Evolutionary conservation across 306 rosid species (phyloP), one percentile per base, ranked within the genome.

Genomic region (Acacia confusa): DNA sequence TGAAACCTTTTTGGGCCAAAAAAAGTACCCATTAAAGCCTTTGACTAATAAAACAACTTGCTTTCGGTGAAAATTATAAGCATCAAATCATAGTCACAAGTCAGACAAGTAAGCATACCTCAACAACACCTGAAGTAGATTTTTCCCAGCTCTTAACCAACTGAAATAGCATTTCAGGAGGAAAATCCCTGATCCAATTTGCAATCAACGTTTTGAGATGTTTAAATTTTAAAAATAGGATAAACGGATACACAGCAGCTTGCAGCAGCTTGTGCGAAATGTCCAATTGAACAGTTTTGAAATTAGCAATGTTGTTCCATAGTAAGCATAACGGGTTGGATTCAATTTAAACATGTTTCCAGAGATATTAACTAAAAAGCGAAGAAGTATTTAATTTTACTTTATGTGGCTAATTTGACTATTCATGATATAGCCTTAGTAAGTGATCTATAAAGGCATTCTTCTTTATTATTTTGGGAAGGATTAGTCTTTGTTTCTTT

Each of bases 131-230:
- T 63, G 78, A 80, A 34, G 91, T 89, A 78, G 87, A 76, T 47
- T 86, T 86, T 88, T 87, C 88, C 99, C 98, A 95, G 80, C 85
- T 85, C 84, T 85, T 78, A 32, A 93, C 87, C 90, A 95, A 78
- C 83, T 83, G 92, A 78, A 70, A 77, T 55, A 95, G 89, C 72
- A 50, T 82, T 82, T 83, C 80, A 41, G 89, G 72, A 9, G 97
- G 91, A 80, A 93, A 95, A 83, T 89, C 94, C 93, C 99, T 95
- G 89, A 44, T 79, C 84, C 67, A 78, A 84, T 78, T 82, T 72
- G 58, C 73, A 85, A 64, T 81, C 67, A 81, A 61, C 55, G 78
- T 44, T 81, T 40, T 28, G 43, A 82, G 19, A 43, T 52, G 45
- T 50, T 58, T 72, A 50, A 80, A 77, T 53, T 70, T 48, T 57